These are phyloP conservation scores for Gaertneriomyces semiglobifer DNA, from an alignment of 192 early-diverging fungal species.

Conservation along the genomic window DNA sequence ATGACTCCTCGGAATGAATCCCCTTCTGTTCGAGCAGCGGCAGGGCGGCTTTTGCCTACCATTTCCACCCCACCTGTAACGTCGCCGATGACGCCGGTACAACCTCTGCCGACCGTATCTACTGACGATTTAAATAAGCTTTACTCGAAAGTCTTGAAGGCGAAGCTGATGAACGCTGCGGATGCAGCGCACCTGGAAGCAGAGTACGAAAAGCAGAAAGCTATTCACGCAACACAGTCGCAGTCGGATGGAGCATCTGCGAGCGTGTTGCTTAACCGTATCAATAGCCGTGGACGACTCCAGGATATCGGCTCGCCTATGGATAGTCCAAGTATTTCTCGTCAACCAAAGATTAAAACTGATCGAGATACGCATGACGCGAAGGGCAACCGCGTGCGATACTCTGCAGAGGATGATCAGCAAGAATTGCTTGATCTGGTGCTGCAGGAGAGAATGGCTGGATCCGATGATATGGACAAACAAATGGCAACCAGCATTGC, in stretches of 20 bases:
- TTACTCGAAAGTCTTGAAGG: conserved; percentile 75
- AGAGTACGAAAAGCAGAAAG: conserved; percentile 65
- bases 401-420: conserved; percentile 54
- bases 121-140: conserved; percentile 81
- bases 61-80: too few species aligned
- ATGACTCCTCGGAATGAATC: too few species aligned
- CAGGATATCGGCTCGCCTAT: conserved; percentile 49
- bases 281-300: conserved; percentile 55
- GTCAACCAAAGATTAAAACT: conserved; percentile 1
- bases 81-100: too few species aligned
- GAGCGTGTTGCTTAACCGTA: conserved; percentile 43
- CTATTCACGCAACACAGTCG: conserved; percentile 11
- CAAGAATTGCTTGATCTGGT: conserved; percentile 64
- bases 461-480: conserved; percentile 55
- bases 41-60: too few species aligned
- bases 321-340: neutral
- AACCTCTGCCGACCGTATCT: conserved; percentile 33
- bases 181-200: conserved; percentile 61
- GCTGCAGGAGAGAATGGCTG: conserved; percentile 61
- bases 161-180: conserved; percentile 63
- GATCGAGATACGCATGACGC: conserved; percentile 49
- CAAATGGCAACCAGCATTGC: conserved; percentile 71
- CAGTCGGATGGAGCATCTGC: conserved; percentile 1
- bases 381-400: conserved; percentile 60
- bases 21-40: too few species aligned